Percentiles rank a stretch among this genome's conserved stretches.
These are phyloP conservation scores for Rhodotorula glutinis DNA, from an alignment of 1,284 basidiomycete genomes.

Conservation along the genomic window DNA sequence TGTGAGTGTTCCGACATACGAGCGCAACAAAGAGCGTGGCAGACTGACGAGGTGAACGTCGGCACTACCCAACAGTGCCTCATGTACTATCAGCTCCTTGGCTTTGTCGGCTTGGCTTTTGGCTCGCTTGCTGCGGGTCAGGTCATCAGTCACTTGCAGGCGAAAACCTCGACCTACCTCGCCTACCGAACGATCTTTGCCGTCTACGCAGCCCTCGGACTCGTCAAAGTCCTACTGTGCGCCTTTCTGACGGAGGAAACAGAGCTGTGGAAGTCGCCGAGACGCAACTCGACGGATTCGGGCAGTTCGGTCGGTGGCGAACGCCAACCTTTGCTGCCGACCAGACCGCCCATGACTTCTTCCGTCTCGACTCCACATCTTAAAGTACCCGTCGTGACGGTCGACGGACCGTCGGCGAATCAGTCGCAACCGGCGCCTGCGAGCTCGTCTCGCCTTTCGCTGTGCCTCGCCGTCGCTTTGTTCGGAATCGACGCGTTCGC, in stretches of 20 bases:
- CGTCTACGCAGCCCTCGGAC: slow-evolving; percentile 10
- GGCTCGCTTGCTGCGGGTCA: slow-evolving; percentile 18
- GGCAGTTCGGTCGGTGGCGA: background rate
- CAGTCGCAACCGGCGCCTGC: background rate
- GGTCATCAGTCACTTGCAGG: slow-evolving; percentile 12
- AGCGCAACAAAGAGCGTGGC: too few species aligned
- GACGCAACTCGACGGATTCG: background rate
- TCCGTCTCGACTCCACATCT: background rate
- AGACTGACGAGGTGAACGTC: too few species aligned
- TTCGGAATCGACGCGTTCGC: slow-evolving; percentile 35
- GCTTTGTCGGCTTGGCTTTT: slow-evolving; percentile 24
- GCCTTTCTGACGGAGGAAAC: background rate
- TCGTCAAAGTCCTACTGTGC: slow-evolving; percentile 18
- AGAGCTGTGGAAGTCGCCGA: slow-evolving; percentile 15
- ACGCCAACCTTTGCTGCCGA: slow-evolving; percentile 9
- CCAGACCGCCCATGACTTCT: background rate
- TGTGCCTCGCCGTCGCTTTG: slow-evolving; percentile 16
- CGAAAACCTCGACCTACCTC: background rate
- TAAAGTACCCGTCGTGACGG: background rate
- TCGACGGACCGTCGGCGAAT: background rate
- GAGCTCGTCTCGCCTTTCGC: slow-evolving; percentile 4
- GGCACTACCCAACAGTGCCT: background rate
- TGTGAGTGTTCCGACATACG: too few species aligned
- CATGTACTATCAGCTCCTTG: slow-evolving; percentile 22
- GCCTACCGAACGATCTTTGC: slow-evolving; percentile 22